A percentile compares a stretch with the other conserved stretches of the same genome.
phyloP scores from a whole-genome alignment of 768 basidiomycete genomes.

The Mycena crocata region DNA sequence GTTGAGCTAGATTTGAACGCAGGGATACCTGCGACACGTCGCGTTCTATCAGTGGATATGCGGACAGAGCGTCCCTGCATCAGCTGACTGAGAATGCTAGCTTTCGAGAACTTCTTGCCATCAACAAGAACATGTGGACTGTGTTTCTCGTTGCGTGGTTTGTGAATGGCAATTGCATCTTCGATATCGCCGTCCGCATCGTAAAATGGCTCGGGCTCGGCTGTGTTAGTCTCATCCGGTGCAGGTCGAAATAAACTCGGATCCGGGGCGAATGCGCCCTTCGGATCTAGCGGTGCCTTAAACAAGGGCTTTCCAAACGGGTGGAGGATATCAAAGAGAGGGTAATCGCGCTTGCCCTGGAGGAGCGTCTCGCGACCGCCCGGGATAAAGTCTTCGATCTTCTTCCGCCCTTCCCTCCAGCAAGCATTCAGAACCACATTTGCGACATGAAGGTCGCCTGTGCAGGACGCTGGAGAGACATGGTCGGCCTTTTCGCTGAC shows the following conservation, averaged over 20 bases:
- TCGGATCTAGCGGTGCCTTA: too few relatives aligned
- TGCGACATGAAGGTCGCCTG: conserved; percentile 43
- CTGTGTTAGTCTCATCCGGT: background rate
- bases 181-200: background rate
- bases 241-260: background rate
- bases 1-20: background rate
- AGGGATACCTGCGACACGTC: background rate
- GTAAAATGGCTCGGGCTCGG: background rate
- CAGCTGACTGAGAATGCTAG: background rate
- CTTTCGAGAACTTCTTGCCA: background rate
- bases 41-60: background rate
- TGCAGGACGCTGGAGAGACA: conserved; percentile 49
- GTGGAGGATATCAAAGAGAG: too few relatives aligned
- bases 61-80: background rate
- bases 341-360: too few relatives aligned
- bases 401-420: too few relatives aligned
- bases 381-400: too few relatives aligned
- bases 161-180: background rate
- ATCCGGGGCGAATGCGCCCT: too few relatives aligned
- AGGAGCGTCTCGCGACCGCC: too few relatives aligned
- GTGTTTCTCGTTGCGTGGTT: background rate
- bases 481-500: conserved; percentile 45
- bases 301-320: too few relatives aligned
- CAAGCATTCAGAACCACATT: too few relatives aligned
- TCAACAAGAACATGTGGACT: background rate